Percentiles rank a stretch among this genome's conserved stretches.
These are phyloP conservation scores for Acanthochlamys bracteata DNA, from an alignment of 106 monocot species.

Conservation along the genomic window DNA sequence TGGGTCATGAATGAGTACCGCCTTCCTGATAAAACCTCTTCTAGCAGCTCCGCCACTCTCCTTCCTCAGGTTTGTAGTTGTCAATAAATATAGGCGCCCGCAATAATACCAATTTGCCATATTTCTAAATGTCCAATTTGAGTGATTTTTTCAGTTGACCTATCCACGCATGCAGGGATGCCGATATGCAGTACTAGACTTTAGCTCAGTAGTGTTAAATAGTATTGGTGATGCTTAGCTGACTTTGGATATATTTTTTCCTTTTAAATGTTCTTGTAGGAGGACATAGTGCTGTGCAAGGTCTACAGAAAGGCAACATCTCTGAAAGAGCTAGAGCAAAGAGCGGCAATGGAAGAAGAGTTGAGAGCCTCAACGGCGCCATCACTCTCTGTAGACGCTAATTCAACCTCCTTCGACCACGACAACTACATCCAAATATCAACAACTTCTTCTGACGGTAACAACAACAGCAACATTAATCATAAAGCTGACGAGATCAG, in stretches of 20 bases:
- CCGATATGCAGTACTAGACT: too few relatives aligned
- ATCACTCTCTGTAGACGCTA: constrained; percentile 11
- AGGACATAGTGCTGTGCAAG: constrained; percentile 67
- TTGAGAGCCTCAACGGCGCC: constrained; percentile 5
- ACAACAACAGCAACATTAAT: neutral
- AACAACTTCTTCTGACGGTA: neutral
- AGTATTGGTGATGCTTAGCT: neutral
- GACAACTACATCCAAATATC: constrained; percentile 16
- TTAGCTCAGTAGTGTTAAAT: too few relatives aligned
- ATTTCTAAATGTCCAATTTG: too few relatives aligned
- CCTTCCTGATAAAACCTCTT: constrained; percentile 24
- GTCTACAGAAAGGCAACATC: constrained; percentile 57
- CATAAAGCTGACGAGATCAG: too few relatives aligned
- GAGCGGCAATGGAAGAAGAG: constrained; percentile 38
- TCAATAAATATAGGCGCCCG: neutral
- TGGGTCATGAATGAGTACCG: constrained; percentile 82
- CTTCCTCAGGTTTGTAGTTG: constrained; percentile 17
- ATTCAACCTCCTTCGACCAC: constrained; percentile 20
- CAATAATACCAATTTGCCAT: too few relatives aligned
- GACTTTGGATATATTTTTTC: neutral
- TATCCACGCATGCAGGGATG: too few relatives aligned
- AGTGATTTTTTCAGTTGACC: too few relatives aligned
- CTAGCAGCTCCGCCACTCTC: neutral
- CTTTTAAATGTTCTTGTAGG: constrained; percentile 18
- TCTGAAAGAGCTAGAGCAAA: constrained; percentile 57